Evolutionary conservation across 805 yeast species (phyloP).

Genomic region (Priceomyces melissophilus): DNA sequence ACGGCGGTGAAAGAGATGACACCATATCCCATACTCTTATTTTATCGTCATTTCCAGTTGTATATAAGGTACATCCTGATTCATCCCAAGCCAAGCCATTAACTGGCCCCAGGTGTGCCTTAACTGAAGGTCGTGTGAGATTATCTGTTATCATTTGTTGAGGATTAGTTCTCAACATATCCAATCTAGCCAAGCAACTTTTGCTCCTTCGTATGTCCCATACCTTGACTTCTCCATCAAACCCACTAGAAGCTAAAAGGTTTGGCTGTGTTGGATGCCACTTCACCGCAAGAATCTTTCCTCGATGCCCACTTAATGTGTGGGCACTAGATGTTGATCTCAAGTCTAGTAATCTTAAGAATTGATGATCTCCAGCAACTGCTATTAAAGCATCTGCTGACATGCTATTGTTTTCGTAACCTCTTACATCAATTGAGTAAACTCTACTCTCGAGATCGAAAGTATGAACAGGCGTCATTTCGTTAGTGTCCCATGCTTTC

Average conservation of each 20-base stretch:
- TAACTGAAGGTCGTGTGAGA: slow-evolving; percentile 33
- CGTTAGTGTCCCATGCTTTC: slow-evolving; percentile 77
- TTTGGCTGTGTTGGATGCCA: slow-evolving; percentile 71
- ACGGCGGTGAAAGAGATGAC: slow-evolving; percentile 33
- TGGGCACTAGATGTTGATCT: slow-evolving; percentile 73
- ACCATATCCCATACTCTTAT: slow-evolving; percentile 73
- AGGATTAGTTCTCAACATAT: slow-evolving; percentile 45
- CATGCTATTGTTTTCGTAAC: slow-evolving; percentile 14
- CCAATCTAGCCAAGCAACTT: slow-evolving; percentile 61
- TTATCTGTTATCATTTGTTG: slow-evolving; percentile 16
- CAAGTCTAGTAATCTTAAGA: slow-evolving; percentile 67
- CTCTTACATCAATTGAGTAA: slow-evolving; percentile 58
- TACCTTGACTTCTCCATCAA: slow-evolving; percentile 72
- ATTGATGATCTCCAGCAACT: slow-evolving; percentile 67
- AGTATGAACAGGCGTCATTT: slow-evolving; percentile 60
- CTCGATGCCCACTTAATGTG: slow-evolving; percentile 60
- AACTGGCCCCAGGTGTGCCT: slow-evolving; percentile 75
- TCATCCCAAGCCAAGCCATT: slow-evolving; percentile 79
- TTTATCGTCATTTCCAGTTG: slow-evolving; percentile 79
- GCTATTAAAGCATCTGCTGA: slow-evolving; percentile 56
- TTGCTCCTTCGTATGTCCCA: slow-evolving; percentile 82
- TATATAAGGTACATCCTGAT: slow-evolving; percentile 56
- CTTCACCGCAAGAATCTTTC: slow-evolving; percentile 54
- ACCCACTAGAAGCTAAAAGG: slow-evolving; percentile 73
- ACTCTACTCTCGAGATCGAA: slow-evolving; percentile 62